These are phyloP conservation scores for Nemania abortiva DNA, from an alignment of 2,329 filamentous ascomycete species.

Conservation along the genomic window DNA sequence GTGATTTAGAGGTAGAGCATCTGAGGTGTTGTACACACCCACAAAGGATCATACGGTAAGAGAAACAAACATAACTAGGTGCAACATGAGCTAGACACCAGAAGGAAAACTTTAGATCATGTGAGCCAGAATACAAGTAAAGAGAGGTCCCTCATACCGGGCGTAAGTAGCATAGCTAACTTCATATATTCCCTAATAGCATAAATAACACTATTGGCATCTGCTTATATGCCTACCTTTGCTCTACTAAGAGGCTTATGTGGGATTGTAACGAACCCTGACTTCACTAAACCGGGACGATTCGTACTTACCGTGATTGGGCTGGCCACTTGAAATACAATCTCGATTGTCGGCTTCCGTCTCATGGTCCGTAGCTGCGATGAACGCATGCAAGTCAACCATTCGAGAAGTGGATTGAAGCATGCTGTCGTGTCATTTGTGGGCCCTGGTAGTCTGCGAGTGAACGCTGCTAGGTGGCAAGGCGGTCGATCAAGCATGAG, in stretches of 20 bases:
- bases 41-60: no score
- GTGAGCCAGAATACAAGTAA: no score
- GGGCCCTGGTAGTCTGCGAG: not conserved
- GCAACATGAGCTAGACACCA: no score
- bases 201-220: no score
- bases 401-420: not conserved
- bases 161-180: not conserved
- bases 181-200: not conserved
- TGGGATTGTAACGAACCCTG: no score
- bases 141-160: no score
- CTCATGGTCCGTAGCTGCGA: not conserved
- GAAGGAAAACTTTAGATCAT: no score
- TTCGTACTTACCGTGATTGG: not conserved
- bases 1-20: not conserved
- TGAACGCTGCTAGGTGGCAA: not conserved
- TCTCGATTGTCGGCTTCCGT: not conserved
- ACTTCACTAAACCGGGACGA: not conserved
- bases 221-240: no score
- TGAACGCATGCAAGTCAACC: not conserved
- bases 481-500: not conserved
- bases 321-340: not conserved
- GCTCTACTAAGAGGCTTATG: no score
- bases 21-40: no score
- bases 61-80: no score
- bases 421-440: conserved; percentile 2